These are phyloP conservation scores for Trametes cubensis DNA, from an alignment of 768 basidiomycete genomes.

Conservation along the genomic window DNA sequence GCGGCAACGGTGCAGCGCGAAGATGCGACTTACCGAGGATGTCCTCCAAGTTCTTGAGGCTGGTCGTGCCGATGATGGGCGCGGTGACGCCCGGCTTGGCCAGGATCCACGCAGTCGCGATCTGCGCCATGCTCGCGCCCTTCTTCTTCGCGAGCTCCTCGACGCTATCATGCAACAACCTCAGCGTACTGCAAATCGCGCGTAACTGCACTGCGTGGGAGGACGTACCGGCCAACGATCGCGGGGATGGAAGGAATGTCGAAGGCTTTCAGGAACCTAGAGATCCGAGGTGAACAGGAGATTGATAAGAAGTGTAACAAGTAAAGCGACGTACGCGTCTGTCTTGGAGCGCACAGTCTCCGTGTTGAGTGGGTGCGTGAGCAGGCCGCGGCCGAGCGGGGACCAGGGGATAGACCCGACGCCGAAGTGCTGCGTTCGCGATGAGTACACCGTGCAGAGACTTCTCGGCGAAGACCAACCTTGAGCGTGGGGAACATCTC, in stretches of 20 bases:
- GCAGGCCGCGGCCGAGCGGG: constrained; percentile 39
- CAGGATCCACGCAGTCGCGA: constrained; percentile 35
- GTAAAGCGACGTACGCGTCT: constrained; percentile 25
- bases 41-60: constrained; percentile 42
- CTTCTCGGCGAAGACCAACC: constrained; percentile 18
- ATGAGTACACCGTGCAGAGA: not conserved
- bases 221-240: constrained; percentile 40
- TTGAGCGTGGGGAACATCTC: constrained; percentile 57
- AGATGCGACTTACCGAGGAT: constrained; percentile 33
- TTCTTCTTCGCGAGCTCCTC: constrained; percentile 46
- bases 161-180: too few relatives aligned
- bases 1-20: too few relatives aligned
- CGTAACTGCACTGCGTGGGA: constrained; percentile 11
- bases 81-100: constrained; percentile 38
- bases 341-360: constrained; percentile 30
- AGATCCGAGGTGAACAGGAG: too few relatives aligned
- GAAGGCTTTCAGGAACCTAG: not conserved
- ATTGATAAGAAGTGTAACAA: too few relatives aligned
- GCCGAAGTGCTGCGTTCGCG: constrained; percentile 27
- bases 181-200: too few relatives aligned
- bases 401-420: constrained; percentile 43
- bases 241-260: constrained; percentile 32
- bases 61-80: constrained; percentile 47
- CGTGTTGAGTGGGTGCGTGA: constrained; percentile 31
- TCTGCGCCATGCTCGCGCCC: constrained; percentile 44